Evolutionary conservation across 2,329 filamentous ascomycete genomes (phyloP).

Genomic region (Cordyceps militaris): DNA sequence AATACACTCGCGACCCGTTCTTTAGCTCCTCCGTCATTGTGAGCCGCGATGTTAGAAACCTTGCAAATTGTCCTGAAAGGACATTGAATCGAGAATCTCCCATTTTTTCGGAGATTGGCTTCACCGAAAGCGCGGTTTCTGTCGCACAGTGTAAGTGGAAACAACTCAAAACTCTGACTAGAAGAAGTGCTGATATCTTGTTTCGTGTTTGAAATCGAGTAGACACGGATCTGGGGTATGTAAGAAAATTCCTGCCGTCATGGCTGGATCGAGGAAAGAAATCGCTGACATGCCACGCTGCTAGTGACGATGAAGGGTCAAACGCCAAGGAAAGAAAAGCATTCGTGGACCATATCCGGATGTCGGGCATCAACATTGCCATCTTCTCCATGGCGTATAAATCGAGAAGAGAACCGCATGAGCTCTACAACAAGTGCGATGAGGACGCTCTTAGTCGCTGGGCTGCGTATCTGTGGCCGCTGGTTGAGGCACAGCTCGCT

Average conservation of each 20-base stretch:
- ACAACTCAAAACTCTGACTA: too few relatives aligned
- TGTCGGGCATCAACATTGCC: constrained; percentile 49
- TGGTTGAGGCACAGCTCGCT: constrained; percentile 28
- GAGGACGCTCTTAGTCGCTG: constrained; percentile 69
- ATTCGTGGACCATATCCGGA: constrained; percentile 43
- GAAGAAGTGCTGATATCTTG: background rate
- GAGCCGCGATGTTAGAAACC: constrained; percentile 50
- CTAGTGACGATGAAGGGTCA: background rate
- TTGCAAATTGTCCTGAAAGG: constrained; percentile 53
- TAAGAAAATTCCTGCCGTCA: too few relatives aligned
- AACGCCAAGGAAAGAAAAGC: background rate
- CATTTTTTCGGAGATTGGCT: constrained; percentile 36
- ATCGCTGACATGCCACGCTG: background rate
- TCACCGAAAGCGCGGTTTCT: constrained; percentile 37
- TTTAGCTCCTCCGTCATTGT: constrained; percentile 50
- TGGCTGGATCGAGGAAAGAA: too few relatives aligned
- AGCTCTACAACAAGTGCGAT: constrained; percentile 39
- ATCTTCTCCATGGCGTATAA: constrained; percentile 75
- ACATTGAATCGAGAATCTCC: constrained; percentile 40
- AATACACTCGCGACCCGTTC: constrained; percentile 37
- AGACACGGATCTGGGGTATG: background rate
- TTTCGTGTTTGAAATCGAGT: background rate
- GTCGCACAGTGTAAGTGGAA: constrained; percentile 42
- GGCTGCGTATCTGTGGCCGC: constrained; percentile 48
- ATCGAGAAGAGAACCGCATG: constrained; percentile 45